These are phyloP conservation scores for Colletotrichum lentis DNA, from an alignment of 2,329 filamentous ascomycete genomes.

Conservation along the genomic window DNA sequence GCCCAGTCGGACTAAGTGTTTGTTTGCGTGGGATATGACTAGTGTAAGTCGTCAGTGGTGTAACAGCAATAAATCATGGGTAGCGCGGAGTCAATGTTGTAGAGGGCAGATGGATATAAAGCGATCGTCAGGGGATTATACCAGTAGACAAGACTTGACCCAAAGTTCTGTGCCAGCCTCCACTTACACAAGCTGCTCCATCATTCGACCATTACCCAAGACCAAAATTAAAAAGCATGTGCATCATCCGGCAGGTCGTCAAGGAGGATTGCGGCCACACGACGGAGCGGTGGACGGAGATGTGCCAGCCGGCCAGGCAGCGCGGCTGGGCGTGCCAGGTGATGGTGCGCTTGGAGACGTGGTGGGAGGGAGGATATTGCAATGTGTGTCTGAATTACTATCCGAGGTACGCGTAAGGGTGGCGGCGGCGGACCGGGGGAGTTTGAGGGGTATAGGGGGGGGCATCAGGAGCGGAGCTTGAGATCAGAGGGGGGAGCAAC, in stretches of 20 bases:
- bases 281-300: slow-evolving; percentile 5
- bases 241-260: slow-evolving; percentile 19
- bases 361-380: slow-evolving; percentile 27
- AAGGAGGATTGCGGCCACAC: slow-evolving; percentile 21
- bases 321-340: slow-evolving; percentile 6
- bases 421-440: neutral
- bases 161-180: no score
- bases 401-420: slow-evolving; percentile 1
- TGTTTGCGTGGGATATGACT: neutral
- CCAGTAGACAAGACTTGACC: neutral
- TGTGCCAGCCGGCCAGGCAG: slow-evolving; percentile 9
- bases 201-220: neutral
- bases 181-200: no score
- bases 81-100: neutral
- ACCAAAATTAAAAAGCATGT: slow-evolving; percentile 10
- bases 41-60: neutral
- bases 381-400: slow-evolving; percentile 3
- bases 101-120: neutral
- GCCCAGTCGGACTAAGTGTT: neutral
- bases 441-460: no score
- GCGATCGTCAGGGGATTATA: neutral
- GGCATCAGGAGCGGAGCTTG: neutral
- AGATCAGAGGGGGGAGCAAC: neutral
- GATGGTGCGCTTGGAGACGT: slow-evolving; percentile 7
- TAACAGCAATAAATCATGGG: neutral